Evolutionary conservation across 352 stramenopile genomes (phyloP).

Genomic region (Phytopythium montanum): DNA sequence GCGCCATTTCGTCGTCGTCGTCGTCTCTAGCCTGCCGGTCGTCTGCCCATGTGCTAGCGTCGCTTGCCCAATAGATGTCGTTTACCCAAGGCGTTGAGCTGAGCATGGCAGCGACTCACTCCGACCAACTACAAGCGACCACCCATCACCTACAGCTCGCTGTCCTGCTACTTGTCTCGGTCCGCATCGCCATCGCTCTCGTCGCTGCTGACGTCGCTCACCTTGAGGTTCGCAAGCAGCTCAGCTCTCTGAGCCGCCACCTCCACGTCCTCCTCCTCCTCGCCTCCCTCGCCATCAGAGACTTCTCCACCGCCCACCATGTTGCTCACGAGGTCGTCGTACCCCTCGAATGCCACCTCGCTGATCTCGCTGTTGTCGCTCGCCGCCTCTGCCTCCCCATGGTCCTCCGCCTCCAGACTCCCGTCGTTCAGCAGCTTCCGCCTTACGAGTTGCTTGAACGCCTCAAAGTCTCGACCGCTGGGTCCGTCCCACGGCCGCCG

Average conservation of each 20-base stretch:
- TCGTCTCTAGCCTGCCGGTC: slow-evolving; percentile 6
- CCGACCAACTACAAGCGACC: no score
- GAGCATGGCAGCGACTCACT: not conserved
- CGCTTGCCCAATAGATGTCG: slow-evolving; percentile 29
- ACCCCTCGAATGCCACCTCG: slow-evolving; percentile 66
- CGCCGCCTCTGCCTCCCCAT: slow-evolving; percentile 11
- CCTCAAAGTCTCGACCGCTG: slow-evolving; percentile 52
- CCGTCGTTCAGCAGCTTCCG: slow-evolving; percentile 34
- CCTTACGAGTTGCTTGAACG: slow-evolving; percentile 47
- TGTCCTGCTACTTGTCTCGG: slow-evolving; percentile 49
- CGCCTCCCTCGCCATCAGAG: slow-evolving; percentile 18
- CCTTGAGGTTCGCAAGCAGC: slow-evolving; percentile 19
- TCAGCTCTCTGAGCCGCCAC: slow-evolving; percentile 18
- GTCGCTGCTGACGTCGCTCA: slow-evolving; percentile 48
- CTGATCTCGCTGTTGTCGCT: slow-evolving; percentile 75
- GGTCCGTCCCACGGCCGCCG: slow-evolving; percentile 67
- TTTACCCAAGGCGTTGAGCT: slow-evolving; percentile 1
- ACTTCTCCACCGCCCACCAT: slow-evolving; percentile 1
- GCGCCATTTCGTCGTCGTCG: slow-evolving; percentile 10
- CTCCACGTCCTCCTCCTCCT: slow-evolving; percentile 24
- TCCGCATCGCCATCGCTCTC: slow-evolving; percentile 23
- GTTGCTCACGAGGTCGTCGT: slow-evolving; percentile 49
- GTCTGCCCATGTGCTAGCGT: not conserved
- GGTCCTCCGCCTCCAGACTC: slow-evolving; percentile 17
- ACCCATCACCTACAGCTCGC: slow-evolving; percentile 36